Conservation (phyloP, 176 grass and related monocot species). For the Luzula sylvatica region DNA sequence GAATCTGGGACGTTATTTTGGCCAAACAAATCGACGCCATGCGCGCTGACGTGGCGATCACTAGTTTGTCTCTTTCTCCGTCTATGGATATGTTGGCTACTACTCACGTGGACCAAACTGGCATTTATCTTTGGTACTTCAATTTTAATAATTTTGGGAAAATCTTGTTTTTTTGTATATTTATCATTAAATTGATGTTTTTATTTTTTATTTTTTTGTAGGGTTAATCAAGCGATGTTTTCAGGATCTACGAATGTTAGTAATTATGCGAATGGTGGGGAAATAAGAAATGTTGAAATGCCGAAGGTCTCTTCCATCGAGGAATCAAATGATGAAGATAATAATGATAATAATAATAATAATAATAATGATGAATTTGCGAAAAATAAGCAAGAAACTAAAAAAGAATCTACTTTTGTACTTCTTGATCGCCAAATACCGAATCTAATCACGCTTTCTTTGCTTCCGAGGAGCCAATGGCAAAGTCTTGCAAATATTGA, state of each 20-base stretch:
- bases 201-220: slow-evolving; percentile 23
- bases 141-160: background rate
- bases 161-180: background rate
- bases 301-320: slow-evolving; percentile 51
- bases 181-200: slow-evolving; percentile 22
- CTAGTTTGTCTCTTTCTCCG: slow-evolving; percentile 69
- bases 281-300: slow-evolving; percentile 54
- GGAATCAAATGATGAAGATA: slow-evolving; percentile 35
- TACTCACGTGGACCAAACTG: slow-evolving; percentile 96
- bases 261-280: slow-evolving; percentile 57
- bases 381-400: slow-evolving; percentile 28
- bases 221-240: slow-evolving; percentile 92
- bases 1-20: slow-evolving; percentile 96
- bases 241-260: slow-evolving; percentile 44
- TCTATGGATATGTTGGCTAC: slow-evolving; percentile 93
- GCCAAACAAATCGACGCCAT: slow-evolving; percentile 94
- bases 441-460: slow-evolving; percentile 83
- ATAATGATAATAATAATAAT: slow-evolving; percentile 25
- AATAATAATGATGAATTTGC: slow-evolving; percentile 24
- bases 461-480: slow-evolving; percentile 97
- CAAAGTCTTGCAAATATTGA: slow-evolving; percentile 94
- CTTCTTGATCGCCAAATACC: slow-evolving; percentile 61
- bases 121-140: slow-evolving; percentile 87
- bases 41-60: slow-evolving; percentile 67
- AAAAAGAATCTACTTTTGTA: slow-evolving; percentile 24